Base-by-base conservation (phyloP, 352 stramenopile genomes). In the Elongisporangium prolatum region DNA sequence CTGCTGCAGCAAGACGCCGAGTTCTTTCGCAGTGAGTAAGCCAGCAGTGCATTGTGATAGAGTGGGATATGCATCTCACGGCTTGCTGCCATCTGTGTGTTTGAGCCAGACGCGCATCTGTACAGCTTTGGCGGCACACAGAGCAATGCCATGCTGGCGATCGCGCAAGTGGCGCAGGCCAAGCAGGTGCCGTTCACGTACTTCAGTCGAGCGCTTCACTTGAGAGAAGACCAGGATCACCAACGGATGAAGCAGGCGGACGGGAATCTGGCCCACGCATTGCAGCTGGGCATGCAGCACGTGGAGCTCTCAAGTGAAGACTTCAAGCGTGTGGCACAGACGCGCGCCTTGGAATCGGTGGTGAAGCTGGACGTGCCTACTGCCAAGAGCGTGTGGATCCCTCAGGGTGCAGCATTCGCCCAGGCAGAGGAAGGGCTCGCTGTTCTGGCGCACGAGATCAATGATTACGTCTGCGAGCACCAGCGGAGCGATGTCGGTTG, bases 111-210 rank as follows among this genome's bases (percentile, higher is more conserved):
- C 22, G 60, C 68, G 8, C 82, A 93, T 54, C 54, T 95, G 21
- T 62, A 88, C 40, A 95, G 84, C 68, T 93, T 77, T 54, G 86
- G 86, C 17, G 86, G 86, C 1, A 71, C 85, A 11, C 84, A 93
- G 60, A 95, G 86, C 62, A 95, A 95, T 56, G 86, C 86, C 38
- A 95, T 95, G 86, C 61, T 93, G 44, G 84, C 86, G 10, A 71
- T 95, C 53, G 86, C 86, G 7, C 86, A 95, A 61, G 54, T 95
- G 34, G 82, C 86, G n/a, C 68, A 88, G 50, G 65, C 65, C n/a
- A 84, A 82, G 66, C 52, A 50, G 40, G 72, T 90, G 21, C 84
- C 86, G 14, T 95, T 95, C 68, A 91, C 80, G n/a, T 95, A 95
- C 56, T 93, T 93, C 48, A 89, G 75, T 63, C 77, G 82, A 21